These are phyloP conservation scores for Hanseniaspora singularis DNA, from an alignment of 805 yeast genomes.

Conservation along the genomic window DNA sequence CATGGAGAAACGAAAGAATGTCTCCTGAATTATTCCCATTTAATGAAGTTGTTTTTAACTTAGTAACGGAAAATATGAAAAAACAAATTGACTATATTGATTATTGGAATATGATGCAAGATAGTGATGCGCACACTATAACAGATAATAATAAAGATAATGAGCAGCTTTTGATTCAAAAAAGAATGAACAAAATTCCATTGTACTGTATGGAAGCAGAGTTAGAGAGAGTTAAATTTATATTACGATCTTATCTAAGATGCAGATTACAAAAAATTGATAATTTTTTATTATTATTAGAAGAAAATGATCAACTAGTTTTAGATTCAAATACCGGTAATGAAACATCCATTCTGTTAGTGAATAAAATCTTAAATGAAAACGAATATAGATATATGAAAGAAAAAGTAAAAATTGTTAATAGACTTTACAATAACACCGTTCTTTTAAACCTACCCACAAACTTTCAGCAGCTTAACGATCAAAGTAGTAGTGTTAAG, in stretches of 20 bases:
- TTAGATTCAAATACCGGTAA: constrained; percentile 28
- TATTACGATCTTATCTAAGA: constrained; percentile 70
- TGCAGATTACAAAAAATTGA: constrained; percentile 69
- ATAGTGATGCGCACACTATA: constrained; percentile 30
- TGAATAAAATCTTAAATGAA: constrained; percentile 34
- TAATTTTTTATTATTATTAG: constrained; percentile 46
- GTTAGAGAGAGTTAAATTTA: constrained; percentile 70
- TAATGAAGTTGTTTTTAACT: constrained; percentile 45
- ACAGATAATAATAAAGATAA: constrained; percentile 16
- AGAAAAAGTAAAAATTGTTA: constrained; percentile 50
- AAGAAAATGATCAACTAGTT: constrained; percentile 17
- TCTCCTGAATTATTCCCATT: constrained; percentile 80
- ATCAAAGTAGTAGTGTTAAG: constrained; percentile 48
- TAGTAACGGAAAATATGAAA: constrained; percentile 48
- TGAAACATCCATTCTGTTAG: constrained; percentile 21
- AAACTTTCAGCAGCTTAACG: constrained; percentile 62
- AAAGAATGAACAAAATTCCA: constrained; percentile 56
- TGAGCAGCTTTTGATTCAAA: constrained; percentile 6
- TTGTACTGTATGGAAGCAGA: constrained; percentile 83
- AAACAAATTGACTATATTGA: constrained; percentile 66
- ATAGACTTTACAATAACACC: constrained; percentile 53
- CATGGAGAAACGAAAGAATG: constrained; percentile 77
- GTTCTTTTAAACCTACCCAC: constrained; percentile 60
- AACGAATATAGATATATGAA: constrained; percentile 59
- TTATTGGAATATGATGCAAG: constrained; percentile 65